Base-by-base conservation (phyloP, 805 yeast species). In the Wickerhamiella kurtzmanii region DNA sequence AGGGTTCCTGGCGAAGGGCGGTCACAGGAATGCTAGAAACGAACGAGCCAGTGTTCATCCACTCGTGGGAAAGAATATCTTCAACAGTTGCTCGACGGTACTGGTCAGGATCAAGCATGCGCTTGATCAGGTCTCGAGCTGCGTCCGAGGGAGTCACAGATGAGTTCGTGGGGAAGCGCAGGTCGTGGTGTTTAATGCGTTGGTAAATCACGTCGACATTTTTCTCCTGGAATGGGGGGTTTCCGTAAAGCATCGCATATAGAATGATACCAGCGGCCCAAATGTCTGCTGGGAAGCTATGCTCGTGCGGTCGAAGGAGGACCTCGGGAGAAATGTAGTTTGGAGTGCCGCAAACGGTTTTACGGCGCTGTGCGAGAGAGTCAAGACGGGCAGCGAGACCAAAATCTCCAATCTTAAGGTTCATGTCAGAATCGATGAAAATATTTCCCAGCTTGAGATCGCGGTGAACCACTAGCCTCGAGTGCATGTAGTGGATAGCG, bases 261-360 rank as follows among this genome's bases (percentile, higher is more conserved):
- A 92, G 73, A 86, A 92, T 92, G 49, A 92, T 84, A 50, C 99
- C 99, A 54, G 87, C 78, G 8, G 98, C 94, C 99, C 99, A 92
- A 50, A 87, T 77, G 64, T 92, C 99, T 38, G 87, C 96, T 64
- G 87, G 96, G 60, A 78, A 88, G 44, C 94, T 79, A 64, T 92
- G 98, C 6, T 97, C 98, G 41, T 55, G 59, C 20, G 59, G 59
- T 16, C 56, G 51, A 37, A 87, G 83, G 53, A 92, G 72, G 19
- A 92, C 95, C 68, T 92, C 99, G 5, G 99, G 99, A 1, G 98
- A 96, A 61, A 92, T 92, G 63, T 92, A 92, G 66, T 92, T 92
- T 50, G 99, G 99, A 20, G 99, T 92, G 46, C 99, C 99, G 65
- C 99, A 92, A 47, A 92, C 85, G 40, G 98, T 89, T 62, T 80